Conservation (phyloP, 1,284 basidiomycete genomes). For the Pyrrhoderma lamaoense region DNA sequence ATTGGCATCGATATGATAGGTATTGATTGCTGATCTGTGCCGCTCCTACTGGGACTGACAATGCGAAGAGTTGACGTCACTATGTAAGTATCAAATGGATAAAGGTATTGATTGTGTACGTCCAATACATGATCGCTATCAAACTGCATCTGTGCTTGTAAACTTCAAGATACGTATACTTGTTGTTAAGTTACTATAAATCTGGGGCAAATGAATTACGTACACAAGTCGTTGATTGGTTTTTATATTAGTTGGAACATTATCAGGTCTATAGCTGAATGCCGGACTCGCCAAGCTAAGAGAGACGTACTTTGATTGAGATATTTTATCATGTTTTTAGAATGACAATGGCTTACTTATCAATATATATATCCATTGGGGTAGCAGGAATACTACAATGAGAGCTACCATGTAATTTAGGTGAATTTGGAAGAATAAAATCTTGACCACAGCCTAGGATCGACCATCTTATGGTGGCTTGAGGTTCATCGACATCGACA, state of each 20-base stretch:
- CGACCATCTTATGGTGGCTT: slow-evolving; percentile 49
- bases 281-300: slow-evolving; percentile 24
- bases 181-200: neutral
- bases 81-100: slow-evolving; percentile 51
- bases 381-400: slow-evolving; percentile 41
- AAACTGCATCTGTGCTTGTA: slow-evolving; percentile 50
- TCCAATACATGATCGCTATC: slow-evolving; percentile 53
- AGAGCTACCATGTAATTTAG: slow-evolving; percentile 38
- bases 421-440: slow-evolving; percentile 41
- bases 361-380: slow-evolving; percentile 40
- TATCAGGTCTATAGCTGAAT: slow-evolving; percentile 38
- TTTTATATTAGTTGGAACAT: slow-evolving; percentile 35
- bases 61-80: slow-evolving; percentile 43
- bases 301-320: neutral
- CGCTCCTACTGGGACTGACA: slow-evolving; percentile 21
- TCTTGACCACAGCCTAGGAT: slow-evolving; percentile 45
- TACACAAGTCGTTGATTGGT: slow-evolving; percentile 38
- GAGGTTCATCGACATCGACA: slow-evolving; percentile 51
- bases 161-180: slow-evolving; percentile 27
- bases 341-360: slow-evolving; percentile 34
- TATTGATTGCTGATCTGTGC: slow-evolving; percentile 24
- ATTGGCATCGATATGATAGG: slow-evolving; percentile 39
- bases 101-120: slow-evolving; percentile 44
- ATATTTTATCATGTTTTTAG: neutral
- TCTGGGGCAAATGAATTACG: slow-evolving; percentile 11